These are phyloP conservation scores for Hygrocybe punicea DNA, from an alignment of 768 basidiomycete genomes.

Conservation along the genomic window DNA sequence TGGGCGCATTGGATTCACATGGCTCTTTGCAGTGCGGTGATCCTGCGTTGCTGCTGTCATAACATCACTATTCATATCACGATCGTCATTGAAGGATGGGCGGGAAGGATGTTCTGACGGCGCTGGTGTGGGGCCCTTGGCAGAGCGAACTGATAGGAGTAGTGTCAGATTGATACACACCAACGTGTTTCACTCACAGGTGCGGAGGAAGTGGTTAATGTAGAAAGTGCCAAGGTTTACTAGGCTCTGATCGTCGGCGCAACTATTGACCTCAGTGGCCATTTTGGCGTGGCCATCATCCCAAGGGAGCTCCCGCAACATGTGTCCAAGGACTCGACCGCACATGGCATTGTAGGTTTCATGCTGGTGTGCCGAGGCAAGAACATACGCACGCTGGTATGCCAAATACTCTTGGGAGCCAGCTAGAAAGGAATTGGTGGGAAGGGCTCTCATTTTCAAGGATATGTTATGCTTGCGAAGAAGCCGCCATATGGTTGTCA, in stretches of 20 bases:
- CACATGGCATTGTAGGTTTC: constrained; percentile 2
- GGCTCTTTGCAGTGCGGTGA: not conserved
- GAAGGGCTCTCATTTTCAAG: constrained; percentile 2
- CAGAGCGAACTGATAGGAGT: constrained; percentile 2
- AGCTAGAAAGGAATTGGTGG: constrained; percentile 2
- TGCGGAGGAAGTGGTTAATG: constrained; percentile 2
- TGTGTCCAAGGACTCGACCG: constrained; percentile 3
- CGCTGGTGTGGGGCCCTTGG: constrained; percentile 3
- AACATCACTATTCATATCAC: constrained; percentile 1
- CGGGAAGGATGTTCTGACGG: constrained; percentile 3
- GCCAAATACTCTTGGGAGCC: constrained; percentile 4
- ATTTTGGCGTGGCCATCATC: constrained; percentile 1
- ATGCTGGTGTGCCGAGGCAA: not conserved
- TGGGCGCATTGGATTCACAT: constrained; percentile 1
- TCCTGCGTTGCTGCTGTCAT: not conserved
- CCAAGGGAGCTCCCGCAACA: constrained; percentile 3
- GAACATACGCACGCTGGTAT: constrained; percentile 7
- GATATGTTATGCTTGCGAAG: not conserved
- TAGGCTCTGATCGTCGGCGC: not conserved
- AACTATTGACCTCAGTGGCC: constrained; percentile 1
- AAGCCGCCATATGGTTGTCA: no score
- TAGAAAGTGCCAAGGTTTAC: not conserved
- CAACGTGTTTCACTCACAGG: constrained; percentile 1
- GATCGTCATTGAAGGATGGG: constrained; percentile 1
- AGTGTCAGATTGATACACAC: not conserved